Conservation (phyloP, 1,284 basidiomycete species). For the Wallemia hederae region DNA sequence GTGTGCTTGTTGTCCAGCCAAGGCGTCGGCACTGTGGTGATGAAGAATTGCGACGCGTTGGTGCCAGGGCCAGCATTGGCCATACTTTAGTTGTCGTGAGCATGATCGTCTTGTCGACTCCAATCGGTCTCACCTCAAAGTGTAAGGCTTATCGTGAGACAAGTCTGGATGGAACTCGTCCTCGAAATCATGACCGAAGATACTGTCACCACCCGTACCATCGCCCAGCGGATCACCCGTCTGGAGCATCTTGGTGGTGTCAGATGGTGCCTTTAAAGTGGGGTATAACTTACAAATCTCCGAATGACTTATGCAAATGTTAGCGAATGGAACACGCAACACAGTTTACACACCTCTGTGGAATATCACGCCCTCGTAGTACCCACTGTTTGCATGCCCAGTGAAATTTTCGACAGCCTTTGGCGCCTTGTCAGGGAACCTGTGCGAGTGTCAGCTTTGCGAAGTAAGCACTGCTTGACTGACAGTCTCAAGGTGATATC, state of each 20-base stretch:
- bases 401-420: conserved; percentile 95
- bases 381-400: conserved; percentile 65
- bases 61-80: conserved; percentile 87
- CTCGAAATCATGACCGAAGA: conserved; percentile 84
- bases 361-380: conserved; percentile 82
- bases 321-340: not conserved
- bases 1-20: conserved; percentile 42
- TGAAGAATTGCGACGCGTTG: conserved; percentile 26
- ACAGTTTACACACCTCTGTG: conserved; percentile 26
- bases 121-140: not conserved
- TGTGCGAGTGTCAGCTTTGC: conserved; percentile 16
- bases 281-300: conserved; percentile 40
- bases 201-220: conserved; percentile 82
- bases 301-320: conserved; percentile 41
- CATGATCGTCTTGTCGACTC: conserved; percentile 49
- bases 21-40: conserved; percentile 43
- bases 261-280: not conserved
- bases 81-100: conserved; percentile 38
- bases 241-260: conserved; percentile 46
- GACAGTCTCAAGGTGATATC: conserved; percentile 29
- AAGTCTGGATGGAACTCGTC: conserved; percentile 76
- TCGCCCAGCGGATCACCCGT: conserved; percentile 91
- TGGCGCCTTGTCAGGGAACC: conserved; percentile 70
- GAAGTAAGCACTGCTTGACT: not conserved
- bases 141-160: conserved; percentile 43